phyloP scores from a whole-genome alignment of 305 asterid species.

The Fraxinus albicans region DNA sequence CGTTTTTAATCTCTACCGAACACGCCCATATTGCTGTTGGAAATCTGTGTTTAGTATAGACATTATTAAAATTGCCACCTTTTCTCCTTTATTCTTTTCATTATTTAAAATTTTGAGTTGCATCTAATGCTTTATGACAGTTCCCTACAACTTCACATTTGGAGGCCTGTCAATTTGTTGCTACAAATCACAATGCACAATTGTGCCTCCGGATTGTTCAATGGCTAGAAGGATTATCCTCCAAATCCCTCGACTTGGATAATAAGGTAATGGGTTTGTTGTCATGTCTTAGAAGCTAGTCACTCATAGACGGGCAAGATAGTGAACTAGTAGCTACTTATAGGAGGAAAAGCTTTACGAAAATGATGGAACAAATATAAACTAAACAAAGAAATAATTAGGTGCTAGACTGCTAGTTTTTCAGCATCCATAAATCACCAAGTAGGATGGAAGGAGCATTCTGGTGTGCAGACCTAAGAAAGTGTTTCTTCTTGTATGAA shows the following conservation, averaged over 20 bases:
- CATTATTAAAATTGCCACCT: constrained; percentile 14
- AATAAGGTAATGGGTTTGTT: constrained; percentile 54
- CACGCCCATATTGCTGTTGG: constrained; percentile 16
- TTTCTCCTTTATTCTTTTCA: constrained; percentile 14
- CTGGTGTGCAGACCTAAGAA: not conserved
- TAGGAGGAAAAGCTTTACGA: not conserved
- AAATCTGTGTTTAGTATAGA: constrained; percentile 19
- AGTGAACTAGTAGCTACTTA: not conserved
- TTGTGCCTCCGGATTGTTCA: constrained; percentile 91
- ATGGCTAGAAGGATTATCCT: constrained; percentile 97
- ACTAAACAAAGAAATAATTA: constrained; percentile 7
- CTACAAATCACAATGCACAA: constrained; percentile 71
- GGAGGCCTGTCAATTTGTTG: constrained; percentile 88
- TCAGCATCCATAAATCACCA: not conserved
- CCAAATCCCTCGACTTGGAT: constrained; percentile 89
- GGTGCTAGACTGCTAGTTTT: not conserved
- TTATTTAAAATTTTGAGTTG: not conserved
- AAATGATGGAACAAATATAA: not conserved
- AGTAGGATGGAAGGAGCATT: not conserved
- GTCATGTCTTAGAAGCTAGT: not conserved
- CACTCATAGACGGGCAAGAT: not conserved
- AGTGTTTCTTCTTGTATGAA: not conserved
- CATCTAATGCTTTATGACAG: constrained; percentile 45
- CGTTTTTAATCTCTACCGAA: no score
- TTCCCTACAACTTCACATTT: constrained; percentile 88